phyloP scores from a whole-genome alignment of 2,329 filamentous ascomycete genomes.

The Pseudogymnoascus sp. region DNA sequence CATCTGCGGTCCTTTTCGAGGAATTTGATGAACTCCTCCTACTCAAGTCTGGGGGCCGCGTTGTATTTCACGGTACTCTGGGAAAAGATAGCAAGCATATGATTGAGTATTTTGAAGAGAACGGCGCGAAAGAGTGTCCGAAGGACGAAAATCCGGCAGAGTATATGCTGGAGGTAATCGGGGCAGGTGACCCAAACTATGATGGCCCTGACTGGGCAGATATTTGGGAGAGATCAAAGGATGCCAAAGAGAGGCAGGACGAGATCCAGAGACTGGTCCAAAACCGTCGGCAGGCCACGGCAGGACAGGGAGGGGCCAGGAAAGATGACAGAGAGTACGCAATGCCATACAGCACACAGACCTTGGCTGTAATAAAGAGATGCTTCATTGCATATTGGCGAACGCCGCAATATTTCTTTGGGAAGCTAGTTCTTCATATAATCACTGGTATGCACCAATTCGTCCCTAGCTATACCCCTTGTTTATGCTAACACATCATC shows the following conservation, averaged over 20 bases:
- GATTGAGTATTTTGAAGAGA: constrained; percentile 65
- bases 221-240: constrained; percentile 46
- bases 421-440: constrained; percentile 56
- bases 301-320: constrained; percentile 27
- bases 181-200: constrained; percentile 55
- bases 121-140: constrained; percentile 58
- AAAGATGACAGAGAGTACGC: constrained; percentile 55
- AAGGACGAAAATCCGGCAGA: constrained; percentile 67
- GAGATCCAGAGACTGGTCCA: constrained; percentile 47
- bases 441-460: constrained; percentile 46
- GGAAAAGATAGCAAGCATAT: constrained; percentile 60
- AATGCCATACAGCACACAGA: constrained; percentile 49
- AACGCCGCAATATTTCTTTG: constrained; percentile 52
- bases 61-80: constrained; percentile 73
- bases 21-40: constrained; percentile 75
- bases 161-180: constrained; percentile 60
- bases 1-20: constrained; percentile 85
- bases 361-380: constrained; percentile 46
- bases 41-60: constrained; percentile 65
- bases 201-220: constrained; percentile 54
- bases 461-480: no score
- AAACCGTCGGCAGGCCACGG: constrained; percentile 32
- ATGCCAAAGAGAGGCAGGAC: constrained; percentile 29
- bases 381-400: constrained; percentile 57
- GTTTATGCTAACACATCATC: no score